Evolutionary conservation across 2,329 filamentous ascomycete species (phyloP), one percentile per base, ranked within the genome.

Genomic region (Sclerotinia subarctica): DNA sequence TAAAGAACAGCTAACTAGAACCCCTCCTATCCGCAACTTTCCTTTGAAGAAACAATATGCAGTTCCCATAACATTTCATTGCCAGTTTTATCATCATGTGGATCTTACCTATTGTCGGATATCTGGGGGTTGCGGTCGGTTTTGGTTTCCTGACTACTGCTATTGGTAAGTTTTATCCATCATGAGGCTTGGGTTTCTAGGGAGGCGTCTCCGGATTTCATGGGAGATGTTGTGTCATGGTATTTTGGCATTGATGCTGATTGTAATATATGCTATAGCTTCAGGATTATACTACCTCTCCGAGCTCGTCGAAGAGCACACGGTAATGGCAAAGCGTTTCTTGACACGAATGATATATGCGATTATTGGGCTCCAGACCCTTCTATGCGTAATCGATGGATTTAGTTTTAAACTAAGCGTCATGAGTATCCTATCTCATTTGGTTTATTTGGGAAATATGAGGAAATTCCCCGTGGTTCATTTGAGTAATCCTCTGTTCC

Each of bases 201-300:
- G 29, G 1, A 4, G 15, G 59, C 21, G 13, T 38, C 38, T 38
- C 46, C 26, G 19, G 46, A 29, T 32, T 35, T 19, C 2, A 11
- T 38, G 24, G n/a, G 8, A n/a, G 29, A 51, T 51, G 7, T 8
- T 38, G 19, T 51, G 4, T 38, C 38, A 5, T 21, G 15, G 0
- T 15, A 15, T 26, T 2, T 3, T 6, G 17, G 21, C 10, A 26
- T 6, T 1, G 8, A 17, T 42, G 5, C 26, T 57, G 29, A 51
- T 6, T 10, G 10, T 21, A 52, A 66, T 54, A 59, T 38, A 69
- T 42, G 63, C 11, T 70, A 59, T 76, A 92, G 95, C 95, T 51
- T 97, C 93, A n/a, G 95, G 95, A 49, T 88, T 99, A 35, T 99
- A 99, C 82, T 99, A 99, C 79, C 90, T 99, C 66, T 97, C 94